Percentiles rank a stretch among this genome's conserved stretches.
phyloP scores from a whole-genome alignment of 352 stramenopile genomes.

The Phytophthora pluvialis region DNA sequence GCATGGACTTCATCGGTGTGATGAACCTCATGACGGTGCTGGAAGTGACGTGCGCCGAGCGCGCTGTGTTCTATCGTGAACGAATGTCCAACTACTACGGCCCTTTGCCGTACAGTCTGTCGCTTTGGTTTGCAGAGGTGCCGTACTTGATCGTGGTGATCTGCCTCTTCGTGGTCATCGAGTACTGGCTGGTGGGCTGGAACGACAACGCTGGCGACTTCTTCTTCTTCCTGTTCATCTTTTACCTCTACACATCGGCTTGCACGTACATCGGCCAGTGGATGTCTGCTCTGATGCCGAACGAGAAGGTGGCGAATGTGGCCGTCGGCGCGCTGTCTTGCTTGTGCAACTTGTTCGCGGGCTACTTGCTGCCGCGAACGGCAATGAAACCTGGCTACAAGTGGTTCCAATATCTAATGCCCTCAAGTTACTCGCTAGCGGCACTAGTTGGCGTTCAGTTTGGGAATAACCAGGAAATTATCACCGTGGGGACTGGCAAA shows the following conservation, averaged over 20 bases:
- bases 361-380: slow-evolving; percentile 40
- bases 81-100: slow-evolving; percentile 81
- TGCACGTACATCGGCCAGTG: too few relatives aligned
- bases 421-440: slow-evolving; percentile 53
- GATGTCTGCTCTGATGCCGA: too few relatives aligned
- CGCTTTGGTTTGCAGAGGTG: slow-evolving; percentile 65
- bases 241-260: slow-evolving; percentile 60
- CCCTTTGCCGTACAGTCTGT: slow-evolving; percentile 73
- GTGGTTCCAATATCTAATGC: slow-evolving; percentile 66
- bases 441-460: slow-evolving; percentile 42
- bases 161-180: slow-evolving; percentile 55
- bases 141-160: slow-evolving; percentile 65
- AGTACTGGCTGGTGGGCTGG: slow-evolving; percentile 73
- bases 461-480: slow-evolving; percentile 30
- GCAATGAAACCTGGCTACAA: slow-evolving; percentile 56
- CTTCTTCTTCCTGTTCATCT: slow-evolving; percentile 53
- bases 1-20: slow-evolving; percentile 68
- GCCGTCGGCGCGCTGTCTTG: too few relatives aligned
- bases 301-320: too few relatives aligned
- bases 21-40: slow-evolving; percentile 69
- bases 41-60: slow-evolving; percentile 51
- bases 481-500: slow-evolving; percentile 9
- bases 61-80: slow-evolving; percentile 63
- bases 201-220: slow-evolving; percentile 38
- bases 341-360: too few relatives aligned